phyloP scores from a whole-genome alignment of 768 basidiomycete genomes.

The Suillus weaverae region DNA sequence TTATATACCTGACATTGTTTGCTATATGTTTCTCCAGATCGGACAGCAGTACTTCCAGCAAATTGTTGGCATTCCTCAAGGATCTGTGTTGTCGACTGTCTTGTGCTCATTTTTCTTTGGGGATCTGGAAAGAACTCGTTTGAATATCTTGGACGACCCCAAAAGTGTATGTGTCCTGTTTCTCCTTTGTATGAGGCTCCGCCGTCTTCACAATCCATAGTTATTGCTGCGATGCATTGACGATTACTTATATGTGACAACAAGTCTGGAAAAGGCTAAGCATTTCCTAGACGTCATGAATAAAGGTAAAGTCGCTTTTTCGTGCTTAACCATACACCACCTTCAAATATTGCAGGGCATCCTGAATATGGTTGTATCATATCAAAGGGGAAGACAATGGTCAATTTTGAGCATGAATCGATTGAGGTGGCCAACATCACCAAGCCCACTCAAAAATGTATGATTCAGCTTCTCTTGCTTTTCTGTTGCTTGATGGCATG shows the following conservation, averaged over 20 bases:
- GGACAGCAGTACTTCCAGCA: constrained; percentile 81
- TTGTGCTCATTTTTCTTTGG: constrained; percentile 96
- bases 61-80: constrained; percentile 92
- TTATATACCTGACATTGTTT: neutral
- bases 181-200: neutral
- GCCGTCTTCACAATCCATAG: constrained; percentile 37
- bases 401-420: constrained; percentile 74
- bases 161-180: constrained; percentile 55
- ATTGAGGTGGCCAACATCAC: constrained; percentile 52
- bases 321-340: neutral
- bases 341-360: constrained; percentile 53
- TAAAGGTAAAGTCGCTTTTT: constrained; percentile 43
- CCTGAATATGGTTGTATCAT: constrained; percentile 95
- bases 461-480: neutral
- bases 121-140: constrained; percentile 68
- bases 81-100: constrained; percentile 92
- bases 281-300: constrained; percentile 78
- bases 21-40: constrained; percentile 50
- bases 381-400: constrained; percentile 84
- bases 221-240: constrained; percentile 85
- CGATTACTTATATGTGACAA: constrained; percentile 90
- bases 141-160: constrained; percentile 53
- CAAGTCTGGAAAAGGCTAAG: constrained; percentile 55
- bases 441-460: constrained; percentile 45
- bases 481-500: neutral